A percentile compares a stretch with the other conserved stretches of the same genome.
Evolutionary conservation across 2,329 filamentous ascomycete genomes (phyloP).

Genomic region (Aspergillus ochraceoroseus): DNA sequence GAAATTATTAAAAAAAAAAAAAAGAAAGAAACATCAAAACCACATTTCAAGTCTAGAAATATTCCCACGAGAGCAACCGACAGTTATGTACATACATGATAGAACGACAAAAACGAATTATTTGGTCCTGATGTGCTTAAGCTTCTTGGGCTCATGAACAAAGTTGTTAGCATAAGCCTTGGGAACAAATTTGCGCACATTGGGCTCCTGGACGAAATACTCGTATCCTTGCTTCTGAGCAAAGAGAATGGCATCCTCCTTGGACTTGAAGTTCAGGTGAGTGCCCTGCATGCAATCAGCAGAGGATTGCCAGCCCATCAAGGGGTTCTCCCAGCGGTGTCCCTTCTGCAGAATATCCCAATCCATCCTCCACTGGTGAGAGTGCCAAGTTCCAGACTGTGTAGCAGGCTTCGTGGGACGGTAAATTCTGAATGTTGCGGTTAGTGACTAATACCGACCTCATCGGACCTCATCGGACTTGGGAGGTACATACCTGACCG

Average conservation of each 20-base stretch:
- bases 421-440: constrained; percentile 65
- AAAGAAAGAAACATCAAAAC: constrained; percentile 2
- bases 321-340: constrained; percentile 94
- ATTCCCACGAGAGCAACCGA: constrained; percentile 21
- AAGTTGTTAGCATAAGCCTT: constrained; percentile 99
- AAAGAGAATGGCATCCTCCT: constrained; percentile 91
- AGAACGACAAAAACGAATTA: constrained; percentile 45
- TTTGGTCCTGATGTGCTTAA: constrained; percentile 82
- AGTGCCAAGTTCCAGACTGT: constrained; percentile 84
- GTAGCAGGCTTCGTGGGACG: constrained; percentile 89
- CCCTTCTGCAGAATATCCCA: constrained; percentile 93
- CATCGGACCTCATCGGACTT: too few species aligned
- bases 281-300: constrained; percentile 94
- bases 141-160: constrained; percentile 72
- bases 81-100: constrained; percentile 41
- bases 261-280: constrained; percentile 79
- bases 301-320: constrained; percentile 98
- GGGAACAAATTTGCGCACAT: constrained; percentile 74
- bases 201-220: constrained; percentile 97
- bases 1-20: too few species aligned
- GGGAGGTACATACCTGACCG: constrained; percentile 68
- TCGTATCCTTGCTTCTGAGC: constrained; percentile 99
- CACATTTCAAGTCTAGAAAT: constrained; percentile 16
- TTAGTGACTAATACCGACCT: constrained; percentile 17
- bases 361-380: constrained; percentile 91